phyloP scores from a whole-genome alignment of 2,329 filamentous ascomycete species.

The Aspergillus tanneri region DNA sequence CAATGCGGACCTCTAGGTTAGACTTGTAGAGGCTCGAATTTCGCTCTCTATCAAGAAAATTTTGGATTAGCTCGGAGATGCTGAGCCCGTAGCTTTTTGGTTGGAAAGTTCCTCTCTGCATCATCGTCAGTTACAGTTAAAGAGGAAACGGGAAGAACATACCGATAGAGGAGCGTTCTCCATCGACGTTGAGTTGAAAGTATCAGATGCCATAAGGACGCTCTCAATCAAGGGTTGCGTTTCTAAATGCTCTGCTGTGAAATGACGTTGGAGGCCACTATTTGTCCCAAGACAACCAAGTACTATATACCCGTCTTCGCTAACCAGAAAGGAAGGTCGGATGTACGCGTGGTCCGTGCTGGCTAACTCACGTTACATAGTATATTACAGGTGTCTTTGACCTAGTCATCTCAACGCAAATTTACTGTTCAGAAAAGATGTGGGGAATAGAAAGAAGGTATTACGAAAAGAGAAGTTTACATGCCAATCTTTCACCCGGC shows the following conservation, averaged over 20 bases:
- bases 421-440: no score
- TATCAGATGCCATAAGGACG: not conserved
- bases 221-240: no score
- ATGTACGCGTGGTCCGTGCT: no score
- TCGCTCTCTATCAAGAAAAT: slow-evolving; percentile 3
- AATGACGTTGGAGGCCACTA: no score
- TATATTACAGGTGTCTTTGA: no score
- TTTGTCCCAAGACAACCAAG: not conserved
- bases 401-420: no score
- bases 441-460: no score
- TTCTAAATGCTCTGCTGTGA: no score
- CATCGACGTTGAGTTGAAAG: not conserved
- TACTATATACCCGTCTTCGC: not conserved
- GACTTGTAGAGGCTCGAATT: not conserved
- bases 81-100: not conserved
- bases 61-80: slow-evolving; percentile 1
- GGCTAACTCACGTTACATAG: no score
- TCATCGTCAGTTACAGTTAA: not conserved
- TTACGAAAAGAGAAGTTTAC: no score
- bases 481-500: no score
- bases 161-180: not conserved
- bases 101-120: not conserved
- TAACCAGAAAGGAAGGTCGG: no score
- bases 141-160: not conserved
- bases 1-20: slow-evolving; percentile 6